Conservation (phyloP, 257 asterid species). For the Solanum lycopersicoides region DNA sequence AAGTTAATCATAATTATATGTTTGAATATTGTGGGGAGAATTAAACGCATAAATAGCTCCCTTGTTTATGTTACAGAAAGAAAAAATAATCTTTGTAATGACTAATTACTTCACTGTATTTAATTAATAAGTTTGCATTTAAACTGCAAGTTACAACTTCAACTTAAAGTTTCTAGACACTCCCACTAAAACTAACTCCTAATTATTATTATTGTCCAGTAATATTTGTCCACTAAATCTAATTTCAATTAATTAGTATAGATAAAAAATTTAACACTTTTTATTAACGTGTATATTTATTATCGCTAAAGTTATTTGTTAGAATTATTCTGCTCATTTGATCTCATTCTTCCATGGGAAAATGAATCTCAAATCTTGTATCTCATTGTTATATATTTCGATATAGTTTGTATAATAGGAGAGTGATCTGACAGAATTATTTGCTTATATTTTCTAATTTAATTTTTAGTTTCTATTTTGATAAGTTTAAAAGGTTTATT, state of each 20-base stretch:
- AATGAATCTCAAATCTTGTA: neutral
- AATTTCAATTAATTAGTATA: too few species aligned
- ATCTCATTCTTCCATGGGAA: neutral
- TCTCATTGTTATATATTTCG: neutral
- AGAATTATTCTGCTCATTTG: neutral
- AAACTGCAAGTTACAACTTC: neutral
- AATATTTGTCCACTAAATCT: too few species aligned
- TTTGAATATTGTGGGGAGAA: neutral
- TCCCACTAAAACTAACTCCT: too few species aligned
- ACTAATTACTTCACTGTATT: neutral
- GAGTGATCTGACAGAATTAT: too few species aligned
- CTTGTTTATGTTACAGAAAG: neutral
- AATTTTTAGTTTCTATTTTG: too few species aligned
- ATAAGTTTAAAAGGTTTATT: too few species aligned
- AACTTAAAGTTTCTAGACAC: neutral
- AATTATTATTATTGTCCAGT: too few species aligned
- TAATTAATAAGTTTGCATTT: neutral
- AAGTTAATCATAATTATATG: neutral
- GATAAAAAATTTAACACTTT: rapidly evolving
- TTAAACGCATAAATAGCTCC: neutral
- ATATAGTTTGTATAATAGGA: too few species aligned
- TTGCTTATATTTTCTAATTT: too few species aligned
- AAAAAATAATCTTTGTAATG: neutral
- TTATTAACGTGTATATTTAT: too few species aligned
- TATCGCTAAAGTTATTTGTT: too few species aligned